phyloP scores from a whole-genome alignment of 371 early-diverging fungal genomes.

The Mortierella sp. region DNA sequence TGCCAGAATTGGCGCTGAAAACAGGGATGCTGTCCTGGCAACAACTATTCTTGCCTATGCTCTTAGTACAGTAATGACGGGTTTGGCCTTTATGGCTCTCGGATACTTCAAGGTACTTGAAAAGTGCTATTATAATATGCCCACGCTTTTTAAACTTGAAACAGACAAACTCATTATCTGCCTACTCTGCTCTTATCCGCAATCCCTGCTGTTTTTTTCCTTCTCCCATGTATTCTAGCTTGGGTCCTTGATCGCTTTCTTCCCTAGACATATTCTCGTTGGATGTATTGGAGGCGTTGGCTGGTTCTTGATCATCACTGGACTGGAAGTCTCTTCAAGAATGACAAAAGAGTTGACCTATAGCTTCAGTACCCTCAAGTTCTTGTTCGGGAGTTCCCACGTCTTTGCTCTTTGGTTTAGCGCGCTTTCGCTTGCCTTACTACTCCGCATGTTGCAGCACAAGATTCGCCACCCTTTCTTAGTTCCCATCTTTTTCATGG shows the following conservation, averaged over 20 bases:
- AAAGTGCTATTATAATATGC: background rate
- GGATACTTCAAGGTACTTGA: conserved; percentile 78
- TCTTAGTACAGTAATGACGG: conserved; percentile 86
- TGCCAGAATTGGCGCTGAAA: conserved; percentile 66
- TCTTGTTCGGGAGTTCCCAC: conserved; percentile 68
- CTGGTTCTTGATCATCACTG: conserved; percentile 93
- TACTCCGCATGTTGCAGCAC: conserved; percentile 68
- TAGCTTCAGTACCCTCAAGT: conserved; percentile 65
- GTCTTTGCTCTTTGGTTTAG: conserved; percentile 84
- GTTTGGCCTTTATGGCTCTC: conserved; percentile 86
- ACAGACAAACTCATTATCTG: background rate
- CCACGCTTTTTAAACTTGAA: too few species aligned
- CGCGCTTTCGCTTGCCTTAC: conserved; percentile 77
- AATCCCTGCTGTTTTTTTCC: too few species aligned
- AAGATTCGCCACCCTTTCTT: conserved; percentile 78
- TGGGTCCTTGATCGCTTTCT: conserved; percentile 89
- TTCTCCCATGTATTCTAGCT: conserved; percentile 51
- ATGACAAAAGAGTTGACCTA: conserved; percentile 66
- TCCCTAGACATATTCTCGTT: conserved; percentile 95
- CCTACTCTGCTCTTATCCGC: too few species aligned
- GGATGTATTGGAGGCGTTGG: conserved; percentile 97
- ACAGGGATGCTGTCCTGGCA: conserved; percentile 79
- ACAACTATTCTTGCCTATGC: conserved; percentile 94
- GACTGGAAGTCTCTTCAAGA: conserved; percentile 88
- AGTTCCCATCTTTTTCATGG: conserved; percentile 88